Conservation (phyloP, 805 yeast species). For the Wickerhamiella qilinensis region DNA sequence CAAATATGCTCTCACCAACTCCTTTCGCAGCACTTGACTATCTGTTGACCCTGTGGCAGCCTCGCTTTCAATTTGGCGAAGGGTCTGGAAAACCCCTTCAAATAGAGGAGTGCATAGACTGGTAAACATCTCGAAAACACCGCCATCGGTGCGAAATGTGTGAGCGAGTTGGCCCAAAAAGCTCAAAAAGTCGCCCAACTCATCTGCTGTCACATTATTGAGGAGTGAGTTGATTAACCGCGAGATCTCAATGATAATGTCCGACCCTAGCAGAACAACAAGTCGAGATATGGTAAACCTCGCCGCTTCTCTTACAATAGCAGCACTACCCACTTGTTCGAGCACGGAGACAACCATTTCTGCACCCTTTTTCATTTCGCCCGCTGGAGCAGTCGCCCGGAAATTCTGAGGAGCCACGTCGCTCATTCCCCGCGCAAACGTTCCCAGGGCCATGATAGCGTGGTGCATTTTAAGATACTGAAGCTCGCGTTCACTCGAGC, state of each 20-base stretch:
- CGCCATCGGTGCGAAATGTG: constrained; percentile 47
- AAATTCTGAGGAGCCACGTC: constrained; percentile 22
- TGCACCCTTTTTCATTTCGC: constrained; percentile 49
- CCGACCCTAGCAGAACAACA: constrained; percentile 50
- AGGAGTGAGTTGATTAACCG: constrained; percentile 56
- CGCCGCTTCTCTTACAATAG: constrained; percentile 66
- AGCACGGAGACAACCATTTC: constrained; percentile 73
- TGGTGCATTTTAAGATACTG: constrained; percentile 60
- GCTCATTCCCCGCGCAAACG: constrained; percentile 75
- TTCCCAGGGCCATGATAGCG: constrained; percentile 73
- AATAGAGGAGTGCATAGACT: constrained; percentile 62
- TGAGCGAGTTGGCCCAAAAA: constrained; percentile 83
- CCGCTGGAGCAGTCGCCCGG: constrained; percentile 26
- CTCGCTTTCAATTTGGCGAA: constrained; percentile 30
- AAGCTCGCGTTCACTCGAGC: constrained; percentile 3
- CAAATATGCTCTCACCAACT: constrained; percentile 52
- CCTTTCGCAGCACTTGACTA: constrained; percentile 29
- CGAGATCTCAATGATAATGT: constrained; percentile 38
- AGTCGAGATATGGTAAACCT: constrained; percentile 79
- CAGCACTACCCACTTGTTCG: constrained; percentile 52
- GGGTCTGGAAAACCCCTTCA: constrained; percentile 38
- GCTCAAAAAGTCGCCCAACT: constrained; percentile 64
- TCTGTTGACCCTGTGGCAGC: constrained; percentile 36
- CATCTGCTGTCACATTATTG: constrained; percentile 40
- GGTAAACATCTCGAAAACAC: constrained; percentile 56